A percentile compares a stretch with the other conserved stretches of the same genome.
Conservation (phyloP, 306 rosid genomes). For the Geum urbanum region DNA sequence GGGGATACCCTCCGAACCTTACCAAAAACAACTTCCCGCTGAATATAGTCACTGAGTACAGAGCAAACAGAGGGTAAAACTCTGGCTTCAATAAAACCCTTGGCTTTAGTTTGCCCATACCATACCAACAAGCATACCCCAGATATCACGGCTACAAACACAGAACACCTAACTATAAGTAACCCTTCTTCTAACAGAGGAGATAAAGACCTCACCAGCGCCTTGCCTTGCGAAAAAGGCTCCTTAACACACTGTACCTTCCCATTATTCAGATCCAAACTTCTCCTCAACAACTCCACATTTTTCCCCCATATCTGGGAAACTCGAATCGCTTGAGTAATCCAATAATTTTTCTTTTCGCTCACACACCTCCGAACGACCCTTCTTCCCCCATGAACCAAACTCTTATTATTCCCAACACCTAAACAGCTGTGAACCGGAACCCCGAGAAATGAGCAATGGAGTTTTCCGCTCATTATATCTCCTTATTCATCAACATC, state of each 20-base stretch:
- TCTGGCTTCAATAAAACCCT: slow-evolving; percentile 58
- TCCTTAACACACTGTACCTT: slow-evolving; percentile 59
- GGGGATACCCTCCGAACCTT: slow-evolving; percentile 79
- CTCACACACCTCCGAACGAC: slow-evolving; percentile 33
- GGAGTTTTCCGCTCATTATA: slow-evolving; percentile 54
- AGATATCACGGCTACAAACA: slow-evolving; percentile 56
- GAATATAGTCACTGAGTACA: slow-evolving; percentile 55
- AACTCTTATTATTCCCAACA: slow-evolving; percentile 29
- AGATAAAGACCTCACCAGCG: slow-evolving; percentile 42
- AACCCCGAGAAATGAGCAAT: slow-evolving; percentile 53
- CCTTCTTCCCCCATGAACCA: slow-evolving; percentile 32
- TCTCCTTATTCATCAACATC: slow-evolving; percentile 27
- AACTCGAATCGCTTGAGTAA: slow-evolving; percentile 48
- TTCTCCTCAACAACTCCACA: slow-evolving; percentile 54
- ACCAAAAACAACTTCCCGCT: slow-evolving; percentile 74
- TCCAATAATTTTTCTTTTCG: slow-evolving; percentile 46
- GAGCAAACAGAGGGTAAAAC: slow-evolving; percentile 80
- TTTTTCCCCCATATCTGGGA: slow-evolving; percentile 54
- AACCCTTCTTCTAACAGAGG: slow-evolving; percentile 70
- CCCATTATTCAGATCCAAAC: slow-evolving; percentile 37
- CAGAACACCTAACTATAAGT: slow-evolving; percentile 66
- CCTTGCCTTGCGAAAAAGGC: slow-evolving; percentile 45
- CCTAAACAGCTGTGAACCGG: slow-evolving; percentile 41
- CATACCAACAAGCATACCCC: slow-evolving; percentile 70
- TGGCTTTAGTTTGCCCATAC: slow-evolving; percentile 71